Evolutionary conservation across 1,139 yeast species (phyloP).

Genomic region (Entelexis sorbosivorans): DNA sequence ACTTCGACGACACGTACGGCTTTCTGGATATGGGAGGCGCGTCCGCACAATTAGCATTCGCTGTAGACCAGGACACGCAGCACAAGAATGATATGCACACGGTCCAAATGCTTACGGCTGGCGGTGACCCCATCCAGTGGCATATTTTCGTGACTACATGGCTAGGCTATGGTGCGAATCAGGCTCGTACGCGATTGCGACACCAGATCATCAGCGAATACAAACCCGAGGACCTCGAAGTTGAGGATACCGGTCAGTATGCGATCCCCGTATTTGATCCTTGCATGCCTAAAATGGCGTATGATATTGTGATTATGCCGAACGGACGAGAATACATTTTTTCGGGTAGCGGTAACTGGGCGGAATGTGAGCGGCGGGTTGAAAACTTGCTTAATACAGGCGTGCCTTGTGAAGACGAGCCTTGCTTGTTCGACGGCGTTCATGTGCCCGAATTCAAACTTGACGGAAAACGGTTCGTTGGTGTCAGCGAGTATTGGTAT

Average conservation of each 20-base stretch:
- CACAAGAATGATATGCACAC: constrained; percentile 47
- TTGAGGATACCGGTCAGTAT: constrained; percentile 3
- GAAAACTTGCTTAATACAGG: constrained; percentile 43
- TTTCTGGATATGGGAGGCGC: constrained; percentile 84
- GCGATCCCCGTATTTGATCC: constrained; percentile 40
- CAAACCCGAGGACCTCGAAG: constrained; percentile 5
- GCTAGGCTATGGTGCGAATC: constrained; percentile 66
- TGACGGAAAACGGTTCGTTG: constrained; percentile 55
- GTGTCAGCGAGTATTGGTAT: constrained; percentile 79
- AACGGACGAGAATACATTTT: constrained; percentile 30
- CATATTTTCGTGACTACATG: constrained; percentile 60
- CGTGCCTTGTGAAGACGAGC: constrained; percentile 35
- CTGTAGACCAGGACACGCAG: constrained; percentile 41
- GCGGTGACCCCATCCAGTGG: constrained; percentile 35
- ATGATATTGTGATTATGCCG: constrained; percentile 17
- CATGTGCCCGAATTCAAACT: constrained; percentile 57
- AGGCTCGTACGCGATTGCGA: constrained; percentile 38
- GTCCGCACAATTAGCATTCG: constrained; percentile 72
- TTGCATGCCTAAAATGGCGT: constrained; percentile 43
- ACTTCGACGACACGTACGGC: constrained; percentile 46
- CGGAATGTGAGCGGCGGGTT: constrained; percentile 38
- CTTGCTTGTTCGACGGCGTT: constrained; percentile 34
- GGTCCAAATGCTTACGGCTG: constrained; percentile 39
- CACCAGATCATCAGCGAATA: constrained; percentile 14
- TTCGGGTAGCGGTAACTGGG: constrained; percentile 51